phyloP scores from a whole-genome alignment of 140 eudicot species.

The Bidens hawaiensis region DNA sequence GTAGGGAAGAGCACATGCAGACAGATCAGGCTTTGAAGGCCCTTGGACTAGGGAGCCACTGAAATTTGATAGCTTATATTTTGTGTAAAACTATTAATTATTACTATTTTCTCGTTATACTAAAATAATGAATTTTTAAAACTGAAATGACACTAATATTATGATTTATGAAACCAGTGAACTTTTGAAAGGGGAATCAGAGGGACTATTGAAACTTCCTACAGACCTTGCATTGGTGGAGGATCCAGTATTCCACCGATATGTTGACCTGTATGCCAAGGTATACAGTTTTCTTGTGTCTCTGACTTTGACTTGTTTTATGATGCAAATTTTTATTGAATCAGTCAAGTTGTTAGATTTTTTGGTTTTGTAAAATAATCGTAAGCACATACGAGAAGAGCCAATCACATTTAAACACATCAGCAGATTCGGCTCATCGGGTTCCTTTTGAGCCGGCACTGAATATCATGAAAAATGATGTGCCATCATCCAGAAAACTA shows the following conservation, averaged over 20 bases:
- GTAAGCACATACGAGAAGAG: too few relatives aligned
- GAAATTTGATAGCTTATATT: slow-evolving; percentile 81
- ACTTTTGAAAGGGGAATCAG: slow-evolving; percentile 81
- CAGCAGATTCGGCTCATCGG: too few relatives aligned
- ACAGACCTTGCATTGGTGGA: slow-evolving; percentile 70
- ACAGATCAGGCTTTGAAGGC: slow-evolving; percentile 93
- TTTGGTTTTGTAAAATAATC: too few relatives aligned
- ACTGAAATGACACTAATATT: slow-evolving; percentile 1
- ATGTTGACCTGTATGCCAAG: slow-evolving; percentile 80
- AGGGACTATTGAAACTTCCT: slow-evolving; percentile 81
- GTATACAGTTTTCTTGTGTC: slow-evolving; percentile 20
- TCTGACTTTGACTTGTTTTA: not conserved
- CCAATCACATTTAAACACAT: too few relatives aligned
- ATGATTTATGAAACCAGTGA: slow-evolving; percentile 71
- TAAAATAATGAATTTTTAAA: not conserved
- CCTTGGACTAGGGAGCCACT: slow-evolving; percentile 91
- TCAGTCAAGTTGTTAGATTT: too few relatives aligned
- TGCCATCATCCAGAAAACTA: too few relatives aligned
- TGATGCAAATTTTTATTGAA: not conserved
- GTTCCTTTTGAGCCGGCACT: too few relatives aligned
- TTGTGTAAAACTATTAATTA: slow-evolving; percentile 54
- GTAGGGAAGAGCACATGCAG: slow-evolving; percentile 93
- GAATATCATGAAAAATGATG: too few relatives aligned
- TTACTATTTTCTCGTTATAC: not conserved
- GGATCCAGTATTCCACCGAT: slow-evolving; percentile 63